Base-by-base conservation (phyloP, 768 basidiomycete species). In the Pleurotus pulmonarius region DNA sequence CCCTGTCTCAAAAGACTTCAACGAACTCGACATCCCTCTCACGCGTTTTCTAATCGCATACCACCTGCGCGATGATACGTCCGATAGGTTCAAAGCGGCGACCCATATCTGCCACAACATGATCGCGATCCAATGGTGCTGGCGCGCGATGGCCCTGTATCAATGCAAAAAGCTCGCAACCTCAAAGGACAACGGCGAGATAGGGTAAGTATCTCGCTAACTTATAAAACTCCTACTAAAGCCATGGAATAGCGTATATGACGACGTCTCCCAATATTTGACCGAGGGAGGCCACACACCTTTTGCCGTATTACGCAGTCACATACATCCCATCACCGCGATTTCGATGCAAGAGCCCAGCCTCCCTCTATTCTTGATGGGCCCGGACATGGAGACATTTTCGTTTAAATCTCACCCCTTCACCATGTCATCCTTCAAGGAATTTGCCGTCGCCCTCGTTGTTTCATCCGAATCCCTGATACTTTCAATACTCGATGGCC, bases 361-460 rank as follows among this genome's bases (percentile, higher is more conserved):
- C 25, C n/a, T 59, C 3, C 59, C 59, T 6, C 56, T n/a, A 2
- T 57, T 59, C 49, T 9, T 18, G 15, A 49, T 46, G 59, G 34
- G 44, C 2, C 8, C 26, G 25, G 29, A 25, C 18, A 37, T 34
- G 9, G 13, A 49, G 7, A 29, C 9, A 16, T 37, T 59, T 11
- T 56, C 55, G 4, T 20, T 59, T 5, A 56, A 59, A 40, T 41
- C 48, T 16, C 41, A 41, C 20, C 37, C 46, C 1, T 22, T 59
- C 15, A 11, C 39, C 3, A 15, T 59, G 29, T 44, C 18, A 11
- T n/a, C 26, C 13, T 51, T 51, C 22, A 45, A 24, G 5, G 13
- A 25, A 3, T 47, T 47, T 24, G 46, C 22, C 13, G 13, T 13
- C 3, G 13, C 7, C 46, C 16, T 47, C 1, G 11, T 47, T 6